Conservation (phyloP, 441 rosid genomes). For the Kokia cookei region DNA sequence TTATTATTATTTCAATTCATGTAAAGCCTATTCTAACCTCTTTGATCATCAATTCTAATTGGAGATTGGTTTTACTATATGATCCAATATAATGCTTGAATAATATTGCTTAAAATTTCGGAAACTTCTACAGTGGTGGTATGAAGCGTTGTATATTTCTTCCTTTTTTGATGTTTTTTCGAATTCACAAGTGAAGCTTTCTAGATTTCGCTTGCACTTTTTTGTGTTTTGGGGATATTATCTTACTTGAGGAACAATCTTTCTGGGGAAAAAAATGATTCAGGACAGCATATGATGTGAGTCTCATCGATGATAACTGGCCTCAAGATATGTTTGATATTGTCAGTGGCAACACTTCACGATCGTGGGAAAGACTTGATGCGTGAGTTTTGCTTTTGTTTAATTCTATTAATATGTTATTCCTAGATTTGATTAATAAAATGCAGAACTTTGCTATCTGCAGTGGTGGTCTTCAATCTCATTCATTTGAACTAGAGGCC, state of each 20-base stretch:
- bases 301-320: slow-evolving; percentile 64
- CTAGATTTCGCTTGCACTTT: neutral
- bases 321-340: slow-evolving; percentile 51
- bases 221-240: neutral
- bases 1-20: neutral
- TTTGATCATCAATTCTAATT: neutral
- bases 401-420: neutral
- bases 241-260: neutral
- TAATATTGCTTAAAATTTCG: neutral
- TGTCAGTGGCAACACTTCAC: slow-evolving; percentile 69
- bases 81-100: neutral
- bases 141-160: neutral
- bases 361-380: slow-evolving; percentile 92
- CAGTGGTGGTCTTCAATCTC: slow-evolving; percentile 82
- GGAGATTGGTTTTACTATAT: neutral
- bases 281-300: slow-evolving; percentile 88
- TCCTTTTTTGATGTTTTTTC: neutral
- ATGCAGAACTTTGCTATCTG: neutral
- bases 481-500: slow-evolving; percentile 76
- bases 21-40: neutral
- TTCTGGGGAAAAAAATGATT: neutral
- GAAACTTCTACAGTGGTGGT: neutral
- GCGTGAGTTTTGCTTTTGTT: slow-evolving; percentile 49
- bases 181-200: neutral
- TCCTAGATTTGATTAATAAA: neutral